phyloP scores from a whole-genome alignment of 805 yeast species.

The Zygoascus bituminiphila region DNA sequence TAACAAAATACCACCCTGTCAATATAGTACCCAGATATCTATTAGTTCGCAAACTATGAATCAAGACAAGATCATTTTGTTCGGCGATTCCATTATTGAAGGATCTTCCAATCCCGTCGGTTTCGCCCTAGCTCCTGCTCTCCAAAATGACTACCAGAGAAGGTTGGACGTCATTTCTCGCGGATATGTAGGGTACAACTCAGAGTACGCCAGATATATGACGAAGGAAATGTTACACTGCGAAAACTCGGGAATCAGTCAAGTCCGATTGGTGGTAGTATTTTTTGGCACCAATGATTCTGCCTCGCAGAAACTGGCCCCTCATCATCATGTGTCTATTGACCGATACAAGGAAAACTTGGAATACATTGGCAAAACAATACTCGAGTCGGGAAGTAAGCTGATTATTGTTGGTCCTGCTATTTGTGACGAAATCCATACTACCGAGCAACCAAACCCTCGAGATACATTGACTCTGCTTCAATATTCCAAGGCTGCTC shows the following conservation, averaged over 20 bases:
- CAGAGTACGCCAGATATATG: conserved; percentile 49
- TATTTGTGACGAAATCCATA: neutral
- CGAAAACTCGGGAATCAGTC: neutral
- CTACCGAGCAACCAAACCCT: neutral
- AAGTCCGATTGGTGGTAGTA: conserved; percentile 35
- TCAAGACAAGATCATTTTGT: conserved; percentile 43
- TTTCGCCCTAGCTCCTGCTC: conserved; percentile 46
- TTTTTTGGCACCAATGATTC: conserved; percentile 84
- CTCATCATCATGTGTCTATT: conserved; percentile 42
- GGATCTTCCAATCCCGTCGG: conserved; percentile 34
- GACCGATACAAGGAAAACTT: conserved; percentile 44
- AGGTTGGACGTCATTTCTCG: conserved; percentile 58
- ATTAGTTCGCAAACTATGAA: neutral
- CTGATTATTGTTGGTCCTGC: conserved; percentile 57
- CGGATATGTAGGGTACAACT: conserved; percentile 72
- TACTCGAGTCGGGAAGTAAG: conserved; percentile 37
- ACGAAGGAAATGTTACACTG: conserved; percentile 29
- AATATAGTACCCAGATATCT: no score
- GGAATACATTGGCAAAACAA: conserved; percentile 34
- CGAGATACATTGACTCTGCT: conserved; percentile 29
- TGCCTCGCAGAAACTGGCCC: conserved; percentile 24
- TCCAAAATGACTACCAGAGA: conserved; percentile 33
- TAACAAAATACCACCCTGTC: no score
- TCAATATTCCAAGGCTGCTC: conserved; percentile 36
- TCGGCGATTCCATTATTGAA: conserved; percentile 69